These are phyloP conservation scores for Fusarium anthophilum DNA, from an alignment of 2,329 filamentous ascomycete species.

Conservation along the genomic window DNA sequence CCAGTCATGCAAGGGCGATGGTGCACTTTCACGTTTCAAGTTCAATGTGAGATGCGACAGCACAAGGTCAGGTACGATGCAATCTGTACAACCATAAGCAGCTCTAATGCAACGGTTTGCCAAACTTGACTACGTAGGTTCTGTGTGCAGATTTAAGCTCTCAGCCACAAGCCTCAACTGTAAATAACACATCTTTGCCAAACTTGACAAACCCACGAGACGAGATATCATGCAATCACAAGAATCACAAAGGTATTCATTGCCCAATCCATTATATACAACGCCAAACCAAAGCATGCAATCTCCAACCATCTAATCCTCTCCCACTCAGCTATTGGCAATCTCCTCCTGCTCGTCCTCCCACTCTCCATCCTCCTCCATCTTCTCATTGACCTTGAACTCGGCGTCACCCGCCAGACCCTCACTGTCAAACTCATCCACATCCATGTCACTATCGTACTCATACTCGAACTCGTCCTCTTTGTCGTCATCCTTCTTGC, in stretches of 20 bases:
- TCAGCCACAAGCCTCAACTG: no score
- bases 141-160: no score
- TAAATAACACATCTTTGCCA: no score
- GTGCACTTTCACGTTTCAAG: not conserved
- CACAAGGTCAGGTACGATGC: not conserved
- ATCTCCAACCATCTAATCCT: constrained; percentile 9
- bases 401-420: constrained; percentile 60
- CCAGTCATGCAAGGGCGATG: not conserved
- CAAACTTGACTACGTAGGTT: not conserved
- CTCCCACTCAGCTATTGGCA: constrained; percentile 37
- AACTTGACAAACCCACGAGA: not conserved
- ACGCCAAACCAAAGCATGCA: constrained; percentile 39
- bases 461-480: constrained; percentile 56
- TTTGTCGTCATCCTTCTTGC: constrained; percentile 50
- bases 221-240: not conserved
- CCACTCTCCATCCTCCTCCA: constrained; percentile 62
- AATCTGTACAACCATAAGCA: not conserved
- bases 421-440: constrained; percentile 62
- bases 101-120: not conserved
- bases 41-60: not conserved
- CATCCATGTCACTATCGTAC: constrained; percentile 56
- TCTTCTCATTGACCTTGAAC: constrained; percentile 58
- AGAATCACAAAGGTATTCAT: constrained; percentile 37
- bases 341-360: constrained; percentile 60
- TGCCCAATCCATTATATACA: constrained; percentile 37